Base-by-base conservation (phyloP, 2,329 filamentous ascomycete species). In the Xylaria sp. region DNA sequence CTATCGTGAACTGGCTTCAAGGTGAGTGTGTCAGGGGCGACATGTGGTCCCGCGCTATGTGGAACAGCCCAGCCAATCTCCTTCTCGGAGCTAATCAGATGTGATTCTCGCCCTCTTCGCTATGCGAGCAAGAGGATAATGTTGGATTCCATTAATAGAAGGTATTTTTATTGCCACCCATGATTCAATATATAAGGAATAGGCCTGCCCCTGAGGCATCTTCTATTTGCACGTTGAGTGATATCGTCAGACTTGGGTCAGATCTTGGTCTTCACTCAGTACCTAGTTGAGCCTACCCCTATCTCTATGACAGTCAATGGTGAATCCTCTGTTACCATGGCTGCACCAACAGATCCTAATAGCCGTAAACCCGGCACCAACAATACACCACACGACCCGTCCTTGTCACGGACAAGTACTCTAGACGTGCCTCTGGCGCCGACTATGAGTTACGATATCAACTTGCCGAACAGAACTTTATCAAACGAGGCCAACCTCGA, bases 401-500 rank as follows among this genome's bases (percentile, higher is more conserved):
- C 65, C 20, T 42, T 65, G 3, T 65, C 65, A 39, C 45, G 61
- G 11, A 47, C 55, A 31, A 68, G 62, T 10, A 68, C 66, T 29
- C 27, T 68, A 13, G 54, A 63, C 5, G 49, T 31, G 27, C 53
- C 36, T n/a, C 22, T 66, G 13, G 54, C 49, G 13, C 63, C 63
- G 50, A 66, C 58, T 11, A 51, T 59, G 66, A 66, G 59, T 10
- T 65, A 65, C 47, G 68, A 70, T 33, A 73, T 84, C 56, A 83
- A 91, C 72, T 83, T 93, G 0, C 90, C 90, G 2, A 88, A 88
- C 73, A 87, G 90, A 69, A 90, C 87, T 17, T 81, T 93, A 31
- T 88, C 81, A 68, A 81, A 83, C 60, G 78, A 80, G 44, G 88
- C 88, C 68, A 87, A 90, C 75, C 80, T 93, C 62, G 83, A 85